These are phyloP conservation scores for Bryoglossum gracile DNA, from an alignment of 495 filamentous ascomycete species.

Conservation along the genomic window DNA sequence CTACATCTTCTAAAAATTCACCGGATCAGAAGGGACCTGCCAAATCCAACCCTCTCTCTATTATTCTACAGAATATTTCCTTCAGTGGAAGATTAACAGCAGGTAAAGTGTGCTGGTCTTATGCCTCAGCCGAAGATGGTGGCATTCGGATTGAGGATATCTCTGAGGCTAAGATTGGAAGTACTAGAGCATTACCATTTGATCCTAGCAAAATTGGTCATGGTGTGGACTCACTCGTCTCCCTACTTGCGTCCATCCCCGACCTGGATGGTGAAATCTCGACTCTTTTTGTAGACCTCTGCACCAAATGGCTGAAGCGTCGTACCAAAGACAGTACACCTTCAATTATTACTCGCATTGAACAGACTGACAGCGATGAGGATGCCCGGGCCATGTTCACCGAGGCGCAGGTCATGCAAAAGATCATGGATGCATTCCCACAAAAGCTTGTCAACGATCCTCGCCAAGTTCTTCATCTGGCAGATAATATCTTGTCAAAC, in stretches of 20 bases:
- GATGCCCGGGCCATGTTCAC: constrained; percentile 43
- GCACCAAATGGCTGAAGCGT: constrained; percentile 51
- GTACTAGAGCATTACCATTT: constrained; percentile 3
- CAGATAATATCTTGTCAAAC: constrained; percentile 47
- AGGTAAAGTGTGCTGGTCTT: constrained; percentile 10
- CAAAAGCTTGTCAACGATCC: constrained; percentile 61
- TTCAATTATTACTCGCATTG: constrained; percentile 8
- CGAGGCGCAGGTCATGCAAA: constrained; percentile 57
- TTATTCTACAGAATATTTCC: constrained; percentile 36
- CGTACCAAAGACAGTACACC: neutral
- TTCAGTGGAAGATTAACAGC: constrained; percentile 29
- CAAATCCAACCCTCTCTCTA: constrained; percentile 29
- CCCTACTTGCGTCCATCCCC: constrained; percentile 38
- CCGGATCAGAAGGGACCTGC: neutral
- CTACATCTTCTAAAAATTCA: constrained; percentile 26
- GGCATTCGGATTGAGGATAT: constrained; percentile 18
- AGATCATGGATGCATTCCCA: constrained; percentile 58
- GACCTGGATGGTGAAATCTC: constrained; percentile 52
- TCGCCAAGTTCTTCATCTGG: constrained; percentile 53
- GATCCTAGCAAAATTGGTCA: constrained; percentile 44
- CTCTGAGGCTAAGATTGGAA: neutral
- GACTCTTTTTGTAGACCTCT: constrained; percentile 55
- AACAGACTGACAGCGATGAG: constrained; percentile 28
- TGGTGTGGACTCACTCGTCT: constrained; percentile 45
- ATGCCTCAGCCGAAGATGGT: constrained; percentile 4